These are phyloP conservation scores for Gynochthodes officinalis DNA, from an alignment of 257 asterid species.

Conservation along the genomic window DNA sequence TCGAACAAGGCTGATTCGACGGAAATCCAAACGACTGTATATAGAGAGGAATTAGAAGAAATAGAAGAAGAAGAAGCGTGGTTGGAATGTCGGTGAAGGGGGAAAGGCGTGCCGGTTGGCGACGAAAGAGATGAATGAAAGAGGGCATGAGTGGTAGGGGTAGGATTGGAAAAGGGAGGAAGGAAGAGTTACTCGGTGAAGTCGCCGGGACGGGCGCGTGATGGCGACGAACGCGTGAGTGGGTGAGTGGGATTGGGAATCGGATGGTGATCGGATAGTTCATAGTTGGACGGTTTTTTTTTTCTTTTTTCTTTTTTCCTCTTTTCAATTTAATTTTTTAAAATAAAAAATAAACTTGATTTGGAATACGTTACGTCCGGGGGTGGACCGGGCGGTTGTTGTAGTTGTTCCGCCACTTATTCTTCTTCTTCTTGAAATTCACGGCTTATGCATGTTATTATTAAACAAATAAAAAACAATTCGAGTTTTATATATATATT, in stretches of 20 bases:
- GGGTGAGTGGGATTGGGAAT: conserved; percentile 13
- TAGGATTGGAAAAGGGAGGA: conserved; percentile 11
- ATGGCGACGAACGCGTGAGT: conserved; percentile 21
- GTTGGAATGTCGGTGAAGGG: conserved; percentile 9
- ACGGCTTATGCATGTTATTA: neutral
- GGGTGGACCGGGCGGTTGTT: neutral
- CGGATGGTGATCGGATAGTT: conserved; percentile 26
- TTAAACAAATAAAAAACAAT: no score
- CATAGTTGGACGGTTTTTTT: conserved; percentile 31
- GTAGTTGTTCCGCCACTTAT: neutral
- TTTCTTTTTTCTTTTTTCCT: neutral
- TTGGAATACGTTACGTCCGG: conserved; percentile 19
- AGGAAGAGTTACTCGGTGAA: conserved; percentile 19
- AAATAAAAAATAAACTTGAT: no score
- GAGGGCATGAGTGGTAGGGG: conserved; percentile 25
- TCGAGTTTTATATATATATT: no score
- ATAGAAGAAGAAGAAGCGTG: neutral
- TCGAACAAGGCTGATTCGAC: neutral
- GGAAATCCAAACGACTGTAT: neutral
- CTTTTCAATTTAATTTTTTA: neutral
- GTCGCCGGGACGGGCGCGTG: conserved; percentile 42
- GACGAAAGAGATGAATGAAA: conserved; percentile 28
- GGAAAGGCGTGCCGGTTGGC: conserved; percentile 32
- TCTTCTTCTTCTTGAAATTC: neutral
- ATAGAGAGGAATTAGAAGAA: neutral